These are phyloP conservation scores for Chalciporus sphaerocephalus DNA, from an alignment of 768 basidiomycete genomes.

Conservation along the genomic window DNA sequence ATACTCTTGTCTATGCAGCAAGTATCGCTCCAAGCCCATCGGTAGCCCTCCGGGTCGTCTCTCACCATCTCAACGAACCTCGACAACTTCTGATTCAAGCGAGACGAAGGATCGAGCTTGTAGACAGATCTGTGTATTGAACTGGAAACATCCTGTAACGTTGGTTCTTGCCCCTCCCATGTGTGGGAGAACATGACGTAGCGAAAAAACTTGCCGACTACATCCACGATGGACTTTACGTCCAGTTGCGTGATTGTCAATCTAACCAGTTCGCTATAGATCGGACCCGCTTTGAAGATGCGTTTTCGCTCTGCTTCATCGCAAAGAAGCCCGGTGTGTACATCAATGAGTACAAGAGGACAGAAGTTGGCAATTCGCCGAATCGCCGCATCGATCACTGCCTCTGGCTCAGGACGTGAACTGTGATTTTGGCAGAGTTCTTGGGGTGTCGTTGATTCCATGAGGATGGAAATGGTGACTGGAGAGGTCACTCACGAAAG, in stretches of 20 bases:
- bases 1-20: constrained; percentile 9
- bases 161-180: constrained; percentile 11
- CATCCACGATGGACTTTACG: not conserved
- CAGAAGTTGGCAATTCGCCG: not conserved
- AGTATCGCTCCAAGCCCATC: constrained; percentile 13
- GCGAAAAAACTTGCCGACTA: constrained; percentile 3
- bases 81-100: constrained; percentile 7
- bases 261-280: constrained; percentile 4
- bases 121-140: not conserved
- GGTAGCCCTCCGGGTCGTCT: not conserved
- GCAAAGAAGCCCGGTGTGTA: constrained; percentile 3
- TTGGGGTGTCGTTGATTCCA: not conserved
- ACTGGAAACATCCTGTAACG: constrained; percentile 3
- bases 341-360: constrained; percentile 12
- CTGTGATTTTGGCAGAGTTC: constrained; percentile 1
- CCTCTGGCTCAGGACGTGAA: not conserved
- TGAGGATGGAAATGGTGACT: not conserved
- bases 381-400: not conserved
- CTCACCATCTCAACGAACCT: constrained; percentile 7
- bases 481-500: not conserved
- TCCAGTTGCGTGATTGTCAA: constrained; percentile 1
- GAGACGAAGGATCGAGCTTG: not conserved
- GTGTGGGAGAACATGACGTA: constrained; percentile 20
- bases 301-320: not conserved
- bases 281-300: constrained; percentile 3